Percentiles rank a stretch among this genome's conserved stretches.
These are phyloP conservation scores for Cladophialophora chaetospira DNA, from an alignment of 2,329 filamentous ascomycete species.

Conservation along the genomic window DNA sequence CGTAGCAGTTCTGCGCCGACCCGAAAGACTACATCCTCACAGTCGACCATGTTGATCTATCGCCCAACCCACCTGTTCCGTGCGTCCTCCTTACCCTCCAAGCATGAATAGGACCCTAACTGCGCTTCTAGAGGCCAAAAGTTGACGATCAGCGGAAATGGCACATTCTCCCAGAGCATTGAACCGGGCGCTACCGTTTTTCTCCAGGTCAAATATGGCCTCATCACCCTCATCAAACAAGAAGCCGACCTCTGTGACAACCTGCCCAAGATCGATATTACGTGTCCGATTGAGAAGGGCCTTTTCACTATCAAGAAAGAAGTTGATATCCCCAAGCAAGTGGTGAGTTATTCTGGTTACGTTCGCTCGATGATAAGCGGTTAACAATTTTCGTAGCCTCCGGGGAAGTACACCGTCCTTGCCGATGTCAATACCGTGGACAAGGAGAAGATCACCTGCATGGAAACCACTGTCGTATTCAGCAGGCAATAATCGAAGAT, in stretches of 20 bases:
- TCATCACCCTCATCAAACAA: slow-evolving; percentile 84
- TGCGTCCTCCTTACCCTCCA: slow-evolving; percentile 53
- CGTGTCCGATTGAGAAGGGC: slow-evolving; percentile 85
- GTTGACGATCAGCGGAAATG: slow-evolving; percentile 76
- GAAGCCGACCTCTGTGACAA: slow-evolving; percentile 85
- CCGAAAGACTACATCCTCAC: slow-evolving; percentile 70
- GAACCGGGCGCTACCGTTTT: slow-evolving; percentile 78
- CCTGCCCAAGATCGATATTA: slow-evolving; percentile 65
- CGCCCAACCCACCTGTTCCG: slow-evolving; percentile 84
- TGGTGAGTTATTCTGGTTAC: slow-evolving; percentile 41
- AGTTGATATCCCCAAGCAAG: slow-evolving; percentile 80
- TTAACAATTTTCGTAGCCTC: slow-evolving; percentile 13
- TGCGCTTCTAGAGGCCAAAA: slow-evolving; percentile 64
- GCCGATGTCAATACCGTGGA: slow-evolving; percentile 81
- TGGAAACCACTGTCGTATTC: slow-evolving; percentile 60
- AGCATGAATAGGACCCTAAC: slow-evolving; percentile 2
- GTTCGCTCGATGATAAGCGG: background rate
- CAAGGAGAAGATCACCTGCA: slow-evolving; percentile 76
- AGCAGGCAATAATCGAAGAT: slow-evolving; percentile 1
- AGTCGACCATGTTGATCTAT: slow-evolving; percentile 77
- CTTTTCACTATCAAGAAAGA: slow-evolving; percentile 72
- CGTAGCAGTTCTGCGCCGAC: slow-evolving; percentile 65
- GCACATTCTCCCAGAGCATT: slow-evolving; percentile 72
- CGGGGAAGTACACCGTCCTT: slow-evolving; percentile 87
- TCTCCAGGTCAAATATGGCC: slow-evolving; percentile 87